Evolutionary conservation across 176 grass and related monocot genomes (phyloP).

Genomic region (Saccharum officinarum): DNA sequence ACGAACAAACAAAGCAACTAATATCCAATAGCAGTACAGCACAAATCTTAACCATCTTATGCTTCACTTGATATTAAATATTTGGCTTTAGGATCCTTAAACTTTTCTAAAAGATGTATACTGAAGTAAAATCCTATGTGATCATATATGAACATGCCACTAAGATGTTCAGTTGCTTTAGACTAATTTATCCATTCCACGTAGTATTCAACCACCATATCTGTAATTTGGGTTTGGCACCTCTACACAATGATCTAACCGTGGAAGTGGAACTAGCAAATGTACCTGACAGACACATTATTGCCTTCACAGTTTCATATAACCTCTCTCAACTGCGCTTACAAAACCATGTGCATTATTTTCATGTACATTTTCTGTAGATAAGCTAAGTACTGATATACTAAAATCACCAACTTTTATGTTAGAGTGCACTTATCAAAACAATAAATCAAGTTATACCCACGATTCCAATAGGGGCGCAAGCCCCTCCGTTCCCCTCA

Average conservation of each 20-base stretch:
- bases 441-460: too few relatives aligned
- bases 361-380: background rate
- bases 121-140: background rate
- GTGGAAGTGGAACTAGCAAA: background rate
- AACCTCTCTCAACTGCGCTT: background rate
- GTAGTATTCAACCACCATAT: background rate
- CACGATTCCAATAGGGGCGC: too few relatives aligned
- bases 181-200: background rate
- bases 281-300: background rate
- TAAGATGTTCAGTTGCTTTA: background rate
- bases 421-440: background rate
- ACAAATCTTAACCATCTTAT: background rate
- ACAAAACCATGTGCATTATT: background rate
- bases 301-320: background rate
- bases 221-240: background rate
- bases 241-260: background rate
- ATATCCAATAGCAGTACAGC: background rate
- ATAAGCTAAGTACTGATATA: background rate
- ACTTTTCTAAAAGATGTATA: background rate
- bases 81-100: background rate
- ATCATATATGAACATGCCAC: background rate
- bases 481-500: too few relatives aligned
- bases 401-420: background rate
- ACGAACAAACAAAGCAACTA: background rate
- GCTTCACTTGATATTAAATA: background rate